Percentiles rank a stretch among this genome's conserved stretches.
Evolutionary conservation across 1,139 yeast genomes (phyloP).

Genomic region (Lodderomyces jiufengensis): DNA sequence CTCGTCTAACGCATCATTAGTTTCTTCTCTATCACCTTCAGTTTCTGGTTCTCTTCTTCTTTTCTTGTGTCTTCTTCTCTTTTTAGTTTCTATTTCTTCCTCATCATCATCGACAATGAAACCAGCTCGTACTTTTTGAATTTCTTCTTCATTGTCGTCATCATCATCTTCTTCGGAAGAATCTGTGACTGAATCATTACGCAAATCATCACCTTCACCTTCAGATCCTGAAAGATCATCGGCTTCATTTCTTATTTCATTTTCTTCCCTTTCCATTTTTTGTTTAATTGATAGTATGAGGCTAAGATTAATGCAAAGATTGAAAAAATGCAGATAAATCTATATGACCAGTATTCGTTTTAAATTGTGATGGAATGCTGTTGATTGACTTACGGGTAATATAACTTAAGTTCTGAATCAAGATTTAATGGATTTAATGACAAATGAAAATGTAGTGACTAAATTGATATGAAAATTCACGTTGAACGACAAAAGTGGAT

Average conservation of each 20-base stretch:
- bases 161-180: conserved; percentile 76
- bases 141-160: conserved; percentile 75
- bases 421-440: too few relatives aligned
- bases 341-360: too few relatives aligned
- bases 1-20: conserved; percentile 77
- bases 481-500: too few relatives aligned
- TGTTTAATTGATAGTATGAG: too few relatives aligned
- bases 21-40: conserved; percentile 28
- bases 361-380: too few relatives aligned
- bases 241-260: conserved; percentile 33
- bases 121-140: conserved; percentile 77
- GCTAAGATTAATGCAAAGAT: too few relatives aligned
- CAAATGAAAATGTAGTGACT: too few relatives aligned
- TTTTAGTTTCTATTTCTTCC: conserved; percentile 46
- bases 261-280: conserved; percentile 18
- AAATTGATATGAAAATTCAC: too few relatives aligned
- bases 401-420: too few relatives aligned
- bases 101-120: conserved; percentile 93
- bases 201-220: conserved; percentile 33
- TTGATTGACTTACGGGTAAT: too few relatives aligned
- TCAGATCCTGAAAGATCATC: conserved; percentile 24
- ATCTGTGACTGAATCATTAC: conserved; percentile 32
- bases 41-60: conserved; percentile 41
- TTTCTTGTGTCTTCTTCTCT: conserved; percentile 26
- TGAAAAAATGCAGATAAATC: too few relatives aligned